phyloP scores from a whole-genome alignment of 176 grass and related monocot genomes.

The Typha latifolia region DNA sequence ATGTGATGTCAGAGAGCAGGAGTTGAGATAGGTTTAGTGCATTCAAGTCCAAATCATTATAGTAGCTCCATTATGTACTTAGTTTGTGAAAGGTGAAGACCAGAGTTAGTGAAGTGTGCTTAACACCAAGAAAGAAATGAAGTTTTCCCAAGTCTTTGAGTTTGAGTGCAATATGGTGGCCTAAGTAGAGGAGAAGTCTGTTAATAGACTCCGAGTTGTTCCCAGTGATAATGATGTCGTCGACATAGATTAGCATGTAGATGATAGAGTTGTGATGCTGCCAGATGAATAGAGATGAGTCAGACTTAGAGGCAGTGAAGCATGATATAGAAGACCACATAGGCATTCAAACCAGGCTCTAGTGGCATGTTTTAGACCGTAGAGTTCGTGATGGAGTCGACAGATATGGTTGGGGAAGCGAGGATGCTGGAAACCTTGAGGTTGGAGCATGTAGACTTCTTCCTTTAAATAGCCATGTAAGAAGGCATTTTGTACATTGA shows the following conservation, averaged over 20 bases:
- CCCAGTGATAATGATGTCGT: constrained; percentile 10
- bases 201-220: background rate
- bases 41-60: too few species aligned
- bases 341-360: constrained; percentile 2
- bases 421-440: background rate
- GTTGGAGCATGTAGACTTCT: constrained; percentile 6
- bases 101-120: too few species aligned
- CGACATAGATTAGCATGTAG: constrained; percentile 5
- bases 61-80: too few species aligned
- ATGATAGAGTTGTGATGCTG: too few species aligned
- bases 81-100: too few species aligned
- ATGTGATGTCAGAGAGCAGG: background rate
- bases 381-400: too few species aligned
- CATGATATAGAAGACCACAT: background rate
- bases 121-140: too few species aligned
- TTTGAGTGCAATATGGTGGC: background rate
- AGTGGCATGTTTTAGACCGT: constrained; percentile 3
- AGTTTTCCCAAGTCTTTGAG: background rate
- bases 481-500: constrained; percentile 11
- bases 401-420: background rate
- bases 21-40: background rate
- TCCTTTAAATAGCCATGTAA: background rate
- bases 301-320: background rate
- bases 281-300: constrained; percentile 7
- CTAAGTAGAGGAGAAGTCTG: background rate